Conservation (phyloP, 805 yeast genomes). For the Isabelozyma gotoi region DNA sequence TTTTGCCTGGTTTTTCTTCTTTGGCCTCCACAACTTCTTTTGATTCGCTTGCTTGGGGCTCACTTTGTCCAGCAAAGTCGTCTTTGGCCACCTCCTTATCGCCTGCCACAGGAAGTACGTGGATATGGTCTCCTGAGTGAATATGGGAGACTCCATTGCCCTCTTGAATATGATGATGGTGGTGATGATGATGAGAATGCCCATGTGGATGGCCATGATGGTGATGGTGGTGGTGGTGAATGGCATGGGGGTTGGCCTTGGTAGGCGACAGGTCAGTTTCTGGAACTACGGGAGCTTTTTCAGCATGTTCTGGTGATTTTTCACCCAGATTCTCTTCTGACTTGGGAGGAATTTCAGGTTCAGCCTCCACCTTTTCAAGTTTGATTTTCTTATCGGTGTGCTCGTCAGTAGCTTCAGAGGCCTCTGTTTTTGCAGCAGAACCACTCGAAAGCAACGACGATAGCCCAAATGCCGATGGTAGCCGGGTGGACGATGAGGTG, state of each 20-base stretch:
- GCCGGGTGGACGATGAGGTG: background rate
- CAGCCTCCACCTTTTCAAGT: background rate
- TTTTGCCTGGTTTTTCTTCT: conserved; percentile 2
- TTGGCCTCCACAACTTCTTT: conserved; percentile 1
- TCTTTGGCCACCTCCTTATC: background rate
- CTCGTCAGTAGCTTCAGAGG: background rate
- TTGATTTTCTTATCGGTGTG: conserved; percentile 1
- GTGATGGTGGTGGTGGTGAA: conserved; percentile 10
- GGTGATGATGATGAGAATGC: conserved; percentile 9
- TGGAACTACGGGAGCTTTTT: background rate
- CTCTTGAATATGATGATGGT: conserved; percentile 15
- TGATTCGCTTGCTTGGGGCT: background rate
- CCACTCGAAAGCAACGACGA: background rate
- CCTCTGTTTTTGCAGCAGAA: too few relatives aligned
- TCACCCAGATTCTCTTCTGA: conserved; percentile 1
- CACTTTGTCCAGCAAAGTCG: conserved; percentile 1
- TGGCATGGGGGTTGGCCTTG: conserved; percentile 2
- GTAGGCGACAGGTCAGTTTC: conserved; percentile 1
- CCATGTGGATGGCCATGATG: conserved; percentile 9
- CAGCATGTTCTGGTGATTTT: background rate
- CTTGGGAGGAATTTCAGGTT: background rate
- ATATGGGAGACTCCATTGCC: conserved; percentile 6
- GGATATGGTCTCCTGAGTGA: conserved; percentile 6
- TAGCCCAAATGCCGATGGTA: background rate
- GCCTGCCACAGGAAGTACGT: background rate